Percentiles rank a stretch among this genome's conserved stretches.
Evolutionary conservation across 169 alveolate genomes (phyloP).

Genomic region (Plasmodium fragile): DNA sequence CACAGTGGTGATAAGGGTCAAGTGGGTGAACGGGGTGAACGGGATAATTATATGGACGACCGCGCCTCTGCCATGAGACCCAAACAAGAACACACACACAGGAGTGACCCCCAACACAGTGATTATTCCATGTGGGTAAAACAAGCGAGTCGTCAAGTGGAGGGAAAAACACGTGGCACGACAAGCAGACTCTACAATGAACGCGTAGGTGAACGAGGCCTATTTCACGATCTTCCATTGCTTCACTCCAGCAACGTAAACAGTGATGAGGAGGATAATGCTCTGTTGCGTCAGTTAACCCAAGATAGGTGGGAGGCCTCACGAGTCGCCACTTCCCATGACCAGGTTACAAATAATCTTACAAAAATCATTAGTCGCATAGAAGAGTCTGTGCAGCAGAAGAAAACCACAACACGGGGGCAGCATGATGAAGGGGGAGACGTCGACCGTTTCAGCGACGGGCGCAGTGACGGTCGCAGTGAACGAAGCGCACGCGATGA

Average conservation of each 20-base stretch:
- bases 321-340: background rate
- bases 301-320: background rate
- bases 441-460: background rate
- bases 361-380: constrained; percentile 6
- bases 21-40: too few relatives aligned
- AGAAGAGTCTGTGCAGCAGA: constrained; percentile 11
- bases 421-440: background rate
- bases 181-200: background rate
- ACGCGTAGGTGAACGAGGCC: background rate
- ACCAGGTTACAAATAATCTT: background rate
- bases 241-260: background rate
- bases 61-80: background rate
- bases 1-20: background rate
- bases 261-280: background rate
- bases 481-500: background rate
- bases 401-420: background rate
- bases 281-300: background rate
- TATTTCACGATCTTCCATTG: background rate
- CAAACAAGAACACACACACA: background rate
- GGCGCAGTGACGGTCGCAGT: background rate
- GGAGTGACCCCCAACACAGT: background rate
- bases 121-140: background rate
- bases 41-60: background rate
- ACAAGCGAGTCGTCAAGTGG: background rate
- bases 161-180: background rate